Conservation (phyloP, 1,284 basidiomycete species). For the Blastosporella zonata region DNA sequence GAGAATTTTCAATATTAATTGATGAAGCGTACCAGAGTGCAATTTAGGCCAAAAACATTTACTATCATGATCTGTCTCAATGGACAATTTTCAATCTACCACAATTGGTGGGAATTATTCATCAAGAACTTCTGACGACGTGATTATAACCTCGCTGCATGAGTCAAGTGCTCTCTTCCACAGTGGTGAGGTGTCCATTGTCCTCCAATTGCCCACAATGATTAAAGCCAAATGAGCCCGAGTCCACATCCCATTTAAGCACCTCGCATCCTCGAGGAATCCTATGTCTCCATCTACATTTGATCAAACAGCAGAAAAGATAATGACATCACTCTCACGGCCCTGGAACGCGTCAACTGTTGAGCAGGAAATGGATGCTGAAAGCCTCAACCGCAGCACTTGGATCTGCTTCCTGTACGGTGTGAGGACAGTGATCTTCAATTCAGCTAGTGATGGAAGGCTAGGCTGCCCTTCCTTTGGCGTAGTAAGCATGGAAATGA, state of each 20-base stretch:
- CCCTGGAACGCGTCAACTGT: conserved; percentile 79
- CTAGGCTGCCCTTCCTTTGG: conserved; percentile 19
- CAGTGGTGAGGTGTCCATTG: conserved; percentile 45
- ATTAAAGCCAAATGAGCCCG: conserved; percentile 62
- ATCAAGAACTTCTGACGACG: conserved; percentile 5
- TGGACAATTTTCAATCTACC: no score
- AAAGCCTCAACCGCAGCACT: conserved; percentile 39
- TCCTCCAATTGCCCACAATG: conserved; percentile 61
- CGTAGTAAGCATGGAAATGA: conserved; percentile 39
- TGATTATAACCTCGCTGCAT: conserved; percentile 32
- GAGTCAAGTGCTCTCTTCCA: conserved; percentile 54
- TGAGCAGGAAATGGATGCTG: conserved; percentile 42
- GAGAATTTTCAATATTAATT: no score
- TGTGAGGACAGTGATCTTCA: conserved; percentile 52
- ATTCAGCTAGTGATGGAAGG: conserved; percentile 12
- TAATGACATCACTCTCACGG: conserved; percentile 67
- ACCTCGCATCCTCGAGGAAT: conserved; percentile 64
- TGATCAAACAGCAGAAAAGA: conserved; percentile 70
- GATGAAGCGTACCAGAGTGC: no score
- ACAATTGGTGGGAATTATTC: no score
- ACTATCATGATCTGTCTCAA: no score
- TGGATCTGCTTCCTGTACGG: conserved; percentile 58
- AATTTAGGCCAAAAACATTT: no score
- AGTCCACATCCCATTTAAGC: conserved; percentile 78
- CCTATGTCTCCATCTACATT: conserved; percentile 60